Conservation (phyloP, 176 grass and related monocot genomes). For the Aegilops speltoides region DNA sequence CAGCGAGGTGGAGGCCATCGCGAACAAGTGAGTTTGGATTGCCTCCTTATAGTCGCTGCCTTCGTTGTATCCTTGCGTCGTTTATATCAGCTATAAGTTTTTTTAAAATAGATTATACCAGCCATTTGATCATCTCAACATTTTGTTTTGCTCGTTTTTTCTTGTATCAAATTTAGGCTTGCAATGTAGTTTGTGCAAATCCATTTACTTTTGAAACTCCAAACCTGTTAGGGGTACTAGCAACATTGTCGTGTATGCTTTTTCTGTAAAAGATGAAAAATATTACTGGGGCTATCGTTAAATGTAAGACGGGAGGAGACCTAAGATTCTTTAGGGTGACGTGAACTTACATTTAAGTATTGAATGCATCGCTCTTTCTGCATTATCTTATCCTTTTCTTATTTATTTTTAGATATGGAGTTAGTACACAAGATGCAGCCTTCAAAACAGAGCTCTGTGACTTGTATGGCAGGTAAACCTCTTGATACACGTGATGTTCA, state of each 20-base stretch:
- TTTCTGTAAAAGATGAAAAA: not conserved
- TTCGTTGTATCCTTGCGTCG: not conserved
- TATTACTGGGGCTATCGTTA: not conserved
- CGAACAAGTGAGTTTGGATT: conserved; percentile 55
- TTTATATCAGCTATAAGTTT: not conserved
- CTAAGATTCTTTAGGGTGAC: not conserved
- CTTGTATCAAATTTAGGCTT: not conserved
- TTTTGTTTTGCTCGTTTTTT: not conserved
- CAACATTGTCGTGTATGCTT: not conserved
- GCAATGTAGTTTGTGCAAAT: not conserved
- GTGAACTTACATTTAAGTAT: not conserved
- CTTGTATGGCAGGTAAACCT: conserved; percentile 71
- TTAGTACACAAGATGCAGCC: conserved; percentile 77
- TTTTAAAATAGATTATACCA: too few species aligned
- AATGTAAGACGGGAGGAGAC: not conserved
- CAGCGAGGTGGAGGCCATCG: conserved; percentile 74
- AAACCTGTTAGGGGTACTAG: not conserved
- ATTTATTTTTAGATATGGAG: conserved; percentile 66
- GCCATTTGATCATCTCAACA: not conserved
- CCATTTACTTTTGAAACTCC: not conserved
- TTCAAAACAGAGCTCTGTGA: conserved; percentile 91
- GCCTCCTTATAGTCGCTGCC: not conserved
- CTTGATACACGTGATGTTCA: not conserved
- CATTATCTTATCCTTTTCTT: conserved; percentile 25
- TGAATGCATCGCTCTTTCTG: not conserved